Percentiles rank a stretch among this genome's conserved stretches.
Conservation (phyloP, 1,284 basidiomycete species). For the Polyporus tsugae region DNA sequence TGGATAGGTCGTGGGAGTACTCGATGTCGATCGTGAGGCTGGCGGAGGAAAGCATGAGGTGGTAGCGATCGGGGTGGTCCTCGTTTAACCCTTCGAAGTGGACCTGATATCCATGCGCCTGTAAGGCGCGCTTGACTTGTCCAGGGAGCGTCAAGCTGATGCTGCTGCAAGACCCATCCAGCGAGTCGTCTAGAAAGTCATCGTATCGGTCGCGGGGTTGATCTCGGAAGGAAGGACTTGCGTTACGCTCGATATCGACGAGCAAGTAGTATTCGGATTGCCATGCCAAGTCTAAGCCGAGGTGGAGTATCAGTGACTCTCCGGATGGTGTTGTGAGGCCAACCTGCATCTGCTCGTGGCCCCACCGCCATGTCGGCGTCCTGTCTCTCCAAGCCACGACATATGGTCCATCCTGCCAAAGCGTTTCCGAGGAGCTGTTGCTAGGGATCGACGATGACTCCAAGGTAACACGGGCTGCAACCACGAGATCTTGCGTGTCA, state of each 20-base stretch:
- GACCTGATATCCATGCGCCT: not conserved
- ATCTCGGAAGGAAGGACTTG: not conserved
- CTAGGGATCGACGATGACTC: not conserved
- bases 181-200: not conserved
- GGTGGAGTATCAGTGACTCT: not conserved
- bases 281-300: not conserved
- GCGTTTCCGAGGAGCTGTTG: not conserved
- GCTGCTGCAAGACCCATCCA: not conserved
- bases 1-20: not conserved
- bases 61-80: not conserved
- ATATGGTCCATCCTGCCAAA: not conserved
- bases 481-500: not conserved
- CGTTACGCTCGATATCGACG: not conserved
- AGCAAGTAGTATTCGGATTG: not conserved
- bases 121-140: not conserved
- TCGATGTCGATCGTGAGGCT: not conserved
- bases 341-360: not conserved
- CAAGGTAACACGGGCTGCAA: not conserved
- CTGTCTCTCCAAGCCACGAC: not conserved
- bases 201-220: not conserved
- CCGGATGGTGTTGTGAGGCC: not conserved
- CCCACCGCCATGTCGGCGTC: not conserved
- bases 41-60: not conserved
- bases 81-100: not conserved
- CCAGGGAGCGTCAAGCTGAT: not conserved